Conservation (phyloP, 148 eudicot species). For the Fagopyrum esculentum region DNA sequence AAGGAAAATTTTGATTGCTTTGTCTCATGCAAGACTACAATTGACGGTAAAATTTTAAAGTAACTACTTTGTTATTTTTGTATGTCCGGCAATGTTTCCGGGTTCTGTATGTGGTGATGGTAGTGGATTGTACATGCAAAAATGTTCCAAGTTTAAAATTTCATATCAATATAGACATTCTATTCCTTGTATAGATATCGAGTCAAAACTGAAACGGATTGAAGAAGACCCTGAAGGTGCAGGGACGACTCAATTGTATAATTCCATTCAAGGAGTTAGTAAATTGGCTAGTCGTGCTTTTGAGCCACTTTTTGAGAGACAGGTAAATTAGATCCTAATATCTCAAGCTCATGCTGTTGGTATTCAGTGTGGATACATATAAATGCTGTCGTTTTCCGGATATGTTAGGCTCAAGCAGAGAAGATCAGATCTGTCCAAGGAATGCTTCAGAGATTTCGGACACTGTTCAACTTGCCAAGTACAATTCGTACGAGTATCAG, state of each 20-base stretch:
- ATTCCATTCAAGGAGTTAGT: conserved; percentile 76
- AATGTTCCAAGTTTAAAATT: background rate
- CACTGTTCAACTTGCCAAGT: conserved; percentile 95
- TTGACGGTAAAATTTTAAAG: conserved; percentile 54
- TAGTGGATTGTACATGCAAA: conserved; percentile 4
- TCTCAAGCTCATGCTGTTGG: background rate
- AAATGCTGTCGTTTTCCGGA: conserved; percentile 9
- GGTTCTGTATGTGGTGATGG: background rate
- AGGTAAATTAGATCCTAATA: conserved; percentile 42
- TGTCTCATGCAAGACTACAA: conserved; percentile 95
- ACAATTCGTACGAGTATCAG: conserved; percentile 83
- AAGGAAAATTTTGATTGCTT: conserved; percentile 98
- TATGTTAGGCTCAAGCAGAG: conserved; percentile 88
- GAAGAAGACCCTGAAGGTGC: conserved; percentile 99
- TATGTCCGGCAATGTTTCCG: background rate
- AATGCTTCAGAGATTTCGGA: conserved; percentile 98
- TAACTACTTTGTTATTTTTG: background rate
- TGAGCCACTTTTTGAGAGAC: conserved; percentile 95
- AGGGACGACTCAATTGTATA: conserved; percentile 78
- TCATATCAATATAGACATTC: conserved; percentile 6
- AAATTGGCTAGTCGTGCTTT: conserved; percentile 81
- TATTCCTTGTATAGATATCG: conserved; percentile 57
- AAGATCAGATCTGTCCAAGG: conserved; percentile 99
- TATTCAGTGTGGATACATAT: background rate
- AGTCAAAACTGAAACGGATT: conserved; percentile 84